Evolutionary conservation across 169 alveolate genomes (phyloP), one percentile per base, ranked within the genome.

Genomic region (Cryptosporidium parvum): DNA sequence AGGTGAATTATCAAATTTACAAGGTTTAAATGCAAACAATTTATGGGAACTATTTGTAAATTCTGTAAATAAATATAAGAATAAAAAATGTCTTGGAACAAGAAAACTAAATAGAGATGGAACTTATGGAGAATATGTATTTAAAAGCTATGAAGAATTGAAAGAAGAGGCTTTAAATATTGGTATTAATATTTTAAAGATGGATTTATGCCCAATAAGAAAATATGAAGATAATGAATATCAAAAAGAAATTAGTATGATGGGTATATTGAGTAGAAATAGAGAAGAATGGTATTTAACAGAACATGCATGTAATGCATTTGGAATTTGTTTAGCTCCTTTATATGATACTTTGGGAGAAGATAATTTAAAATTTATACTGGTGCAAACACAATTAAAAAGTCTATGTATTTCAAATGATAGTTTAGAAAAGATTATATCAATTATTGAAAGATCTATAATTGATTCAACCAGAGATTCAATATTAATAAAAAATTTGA

Each of bases 261-360:
- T 95, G 61, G 97, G 97, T 14, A 80, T 96, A 62, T 94, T 92
- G 69, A 91, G 96, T 48, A 94, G 92, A 69, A 96, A 94, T 75
- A 70, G 98, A 23, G 94, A 92, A 45, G 98, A 96, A 73, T 96
- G 98, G 98, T 84, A 93, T 26, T 71, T 94, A 23, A 86, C 95
- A 31, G 97, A 94, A 85, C 93, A 94, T 29, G 98, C 94, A n/a
- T 84, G 94, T 31, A 89, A 86, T 65, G 70, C 92, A 21, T 85
- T 91, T 42, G 68, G 92, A 5, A 86, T 93, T 21, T 91, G 95
- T 3, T 69, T 92, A 5, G 96, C 93, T 18, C 94, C 96, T 9
- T 72, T 94, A n/a, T 95, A 94, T 85, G 94, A 95, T 52, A 93
- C 95, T n/a, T 92, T 94, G 5, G 97, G 96, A 3, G 92, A 67